Conservation (phyloP, 108 stramenopile genomes). For the Pseudonitzschia delicatissima region DNA sequence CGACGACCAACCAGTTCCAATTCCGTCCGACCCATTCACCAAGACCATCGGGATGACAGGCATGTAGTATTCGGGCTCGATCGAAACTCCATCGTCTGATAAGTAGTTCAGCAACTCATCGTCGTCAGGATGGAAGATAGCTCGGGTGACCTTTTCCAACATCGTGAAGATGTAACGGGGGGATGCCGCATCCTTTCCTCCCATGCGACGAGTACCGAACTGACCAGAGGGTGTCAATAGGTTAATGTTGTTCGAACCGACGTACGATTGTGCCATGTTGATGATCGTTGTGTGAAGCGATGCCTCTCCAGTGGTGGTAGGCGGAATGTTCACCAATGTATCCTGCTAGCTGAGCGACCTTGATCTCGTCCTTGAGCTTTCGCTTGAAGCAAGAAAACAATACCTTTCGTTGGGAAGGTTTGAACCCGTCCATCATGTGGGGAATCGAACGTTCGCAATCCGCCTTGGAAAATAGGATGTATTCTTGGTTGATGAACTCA, state of each 20-base stretch:
- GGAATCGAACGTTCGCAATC: slow-evolving; percentile 96
- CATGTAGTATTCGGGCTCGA: slow-evolving; percentile 96
- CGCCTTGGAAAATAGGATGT: slow-evolving; percentile 92
- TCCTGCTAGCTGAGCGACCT: slow-evolving; percentile 86
- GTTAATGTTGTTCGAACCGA: slow-evolving; percentile 97
- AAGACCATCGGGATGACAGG: slow-evolving; percentile 91
- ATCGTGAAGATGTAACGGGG: slow-evolving; percentile 99
- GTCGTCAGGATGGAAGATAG: slow-evolving; percentile 98
- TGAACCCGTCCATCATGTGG: slow-evolving; percentile 95
- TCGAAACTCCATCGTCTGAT: slow-evolving; percentile 94
- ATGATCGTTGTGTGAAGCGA: slow-evolving; percentile 94
- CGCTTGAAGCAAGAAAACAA: slow-evolving; percentile 98
- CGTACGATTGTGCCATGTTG: slow-evolving; percentile 96
- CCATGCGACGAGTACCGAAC: slow-evolving; percentile 96
- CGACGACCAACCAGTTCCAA: slow-evolving; percentile 97
- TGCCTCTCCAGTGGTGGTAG: slow-evolving; percentile 99
- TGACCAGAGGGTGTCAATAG: slow-evolving; percentile 95
- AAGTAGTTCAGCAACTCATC: slow-evolving; percentile 92
- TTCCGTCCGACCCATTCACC: slow-evolving; percentile 92
- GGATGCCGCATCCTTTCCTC: slow-evolving; percentile 94
- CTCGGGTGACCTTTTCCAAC: slow-evolving; percentile 90
- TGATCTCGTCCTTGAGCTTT: slow-evolving; percentile 96
- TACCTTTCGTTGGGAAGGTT: slow-evolving; percentile 98
- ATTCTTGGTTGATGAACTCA: slow-evolving; percentile 96
- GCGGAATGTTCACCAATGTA: slow-evolving; percentile 96